A percentile compares a stretch with the other conserved stretches of the same genome.
Conservation (phyloP, 306 rosid genomes). For the Vigna mungo region DNA sequence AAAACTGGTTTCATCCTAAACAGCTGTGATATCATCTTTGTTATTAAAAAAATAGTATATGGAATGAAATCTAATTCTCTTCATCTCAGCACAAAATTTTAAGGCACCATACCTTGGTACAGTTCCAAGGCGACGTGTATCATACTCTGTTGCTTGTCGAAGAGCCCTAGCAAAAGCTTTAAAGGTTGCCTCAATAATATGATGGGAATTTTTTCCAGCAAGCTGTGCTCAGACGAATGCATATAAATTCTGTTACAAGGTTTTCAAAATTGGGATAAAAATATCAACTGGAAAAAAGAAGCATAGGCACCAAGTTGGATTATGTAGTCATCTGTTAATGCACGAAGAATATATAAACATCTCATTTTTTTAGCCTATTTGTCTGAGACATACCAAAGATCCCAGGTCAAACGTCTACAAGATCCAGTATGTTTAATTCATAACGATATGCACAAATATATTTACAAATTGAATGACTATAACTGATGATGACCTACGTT, state of each 20-base stretch:
- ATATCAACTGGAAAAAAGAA: constrained; percentile 20
- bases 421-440: background rate
- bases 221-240: constrained; percentile 63
- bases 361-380: background rate
- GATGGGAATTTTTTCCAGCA: constrained; percentile 92
- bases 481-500: constrained; percentile 25
- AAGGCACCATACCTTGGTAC: constrained; percentile 72
- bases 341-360: constrained; percentile 25
- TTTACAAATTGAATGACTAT: constrained; percentile 24
- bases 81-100: background rate
- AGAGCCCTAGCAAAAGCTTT: constrained; percentile 99
- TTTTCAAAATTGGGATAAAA: constrained; percentile 28
- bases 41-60: background rate
- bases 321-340: background rate
- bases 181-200: constrained; percentile 95
- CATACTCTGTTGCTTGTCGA: constrained; percentile 87
- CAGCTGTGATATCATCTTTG: background rate
- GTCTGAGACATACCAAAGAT: background rate
- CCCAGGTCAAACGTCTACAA: constrained; percentile 7
- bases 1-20: constrained; percentile 13
- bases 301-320: constrained; percentile 11
- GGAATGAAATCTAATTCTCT: background rate
- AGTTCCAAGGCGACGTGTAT: constrained; percentile 79
- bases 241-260: constrained; percentile 25
- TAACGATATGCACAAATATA: constrained; percentile 22